Conservation (phyloP, 768 basidiomycete genomes). For the Calocera cornea region DNA sequence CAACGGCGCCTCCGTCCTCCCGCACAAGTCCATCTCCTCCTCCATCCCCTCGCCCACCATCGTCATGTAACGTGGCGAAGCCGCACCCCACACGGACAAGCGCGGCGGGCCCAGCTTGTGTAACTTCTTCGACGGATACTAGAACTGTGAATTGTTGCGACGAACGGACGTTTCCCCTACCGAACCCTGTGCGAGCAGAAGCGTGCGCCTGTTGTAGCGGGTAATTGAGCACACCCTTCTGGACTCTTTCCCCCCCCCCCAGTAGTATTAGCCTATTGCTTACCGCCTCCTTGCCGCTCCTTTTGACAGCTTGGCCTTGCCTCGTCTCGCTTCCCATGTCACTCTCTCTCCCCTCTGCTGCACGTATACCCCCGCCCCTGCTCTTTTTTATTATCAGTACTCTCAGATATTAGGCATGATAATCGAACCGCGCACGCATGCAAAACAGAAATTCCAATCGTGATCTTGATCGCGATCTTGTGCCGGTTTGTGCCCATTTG, state of each 20-base stretch:
- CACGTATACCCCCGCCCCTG: neutral
- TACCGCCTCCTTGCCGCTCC: neutral
- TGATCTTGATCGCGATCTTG: neutral
- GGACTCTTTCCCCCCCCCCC: neutral
- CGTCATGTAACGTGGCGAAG: conserved; percentile 17
- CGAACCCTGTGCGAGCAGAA: neutral
- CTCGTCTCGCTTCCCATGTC: too few relatives aligned
- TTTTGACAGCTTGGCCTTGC: neutral
- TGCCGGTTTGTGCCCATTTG: too few relatives aligned
- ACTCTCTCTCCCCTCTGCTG: neutral
- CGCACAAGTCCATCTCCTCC: conserved; percentile 16
- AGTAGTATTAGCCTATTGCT: too few relatives aligned
- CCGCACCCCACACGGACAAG: neutral
- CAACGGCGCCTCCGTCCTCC: conserved; percentile 28
- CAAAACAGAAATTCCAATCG: neutral
- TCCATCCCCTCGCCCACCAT: conserved; percentile 21
- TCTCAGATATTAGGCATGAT: neutral
- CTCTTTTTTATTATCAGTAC: neutral
- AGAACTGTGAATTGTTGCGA: neutral
- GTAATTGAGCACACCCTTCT: neutral
- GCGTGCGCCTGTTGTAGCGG: neutral
- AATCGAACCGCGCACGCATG: neutral
- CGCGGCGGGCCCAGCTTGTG: conserved; percentile 1
- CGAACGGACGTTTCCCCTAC: neutral
- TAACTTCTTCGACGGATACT: neutral